Evolutionary conservation across 768 basidiomycete genomes (phyloP), one percentile per base, ranked within the genome.

Genomic region (Phanerodontia chrysosporium): DNA sequence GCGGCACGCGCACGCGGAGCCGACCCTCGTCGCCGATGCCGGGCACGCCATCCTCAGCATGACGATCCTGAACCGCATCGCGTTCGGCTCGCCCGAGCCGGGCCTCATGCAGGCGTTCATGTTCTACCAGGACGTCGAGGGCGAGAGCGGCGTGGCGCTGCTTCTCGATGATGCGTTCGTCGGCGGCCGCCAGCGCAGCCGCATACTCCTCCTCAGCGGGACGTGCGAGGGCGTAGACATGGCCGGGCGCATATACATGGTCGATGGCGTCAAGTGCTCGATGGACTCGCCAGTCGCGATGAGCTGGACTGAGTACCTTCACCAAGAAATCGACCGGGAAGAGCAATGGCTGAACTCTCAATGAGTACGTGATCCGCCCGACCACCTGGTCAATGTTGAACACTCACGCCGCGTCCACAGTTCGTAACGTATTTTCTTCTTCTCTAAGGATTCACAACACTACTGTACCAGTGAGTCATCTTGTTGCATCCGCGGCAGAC

Each of bases 131-230:
- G 32, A 42, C 13, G 42, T 39, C 5, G 45, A 39, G 13, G 46
- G 35, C 24, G 35, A 9, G 25, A 28, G 2, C 32, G 39, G 35
- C n/a, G 39, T n/a, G 25, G 60, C 49, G 28, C 55, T 61, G 16
- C 25, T 61, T 4, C 60, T 61, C 24, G 60, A 61, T 32, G 51
- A 51, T 25, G 49, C 55, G 42, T 57, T 25, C 49, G 54, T 61
- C 18, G n/a, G 46, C 18, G 60, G 60, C 1, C 57, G 55, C 51
- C 60, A 61, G 55, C 46, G 55, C 46, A 61, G 60, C 32, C 46
- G 49, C 16, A 16, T 61, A 42, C 55, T 61, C n/a, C 4, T 61
- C 12, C 45, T 61, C 28, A 14, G 25, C 29, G 60, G 54, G 1
- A 10, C 36, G 29, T 51, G 25, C 5, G 54, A 48, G n/a, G 39